Base-by-base conservation (phyloP, 2,329 filamentous ascomycete species). In the Chaetomium sp. region DNA sequence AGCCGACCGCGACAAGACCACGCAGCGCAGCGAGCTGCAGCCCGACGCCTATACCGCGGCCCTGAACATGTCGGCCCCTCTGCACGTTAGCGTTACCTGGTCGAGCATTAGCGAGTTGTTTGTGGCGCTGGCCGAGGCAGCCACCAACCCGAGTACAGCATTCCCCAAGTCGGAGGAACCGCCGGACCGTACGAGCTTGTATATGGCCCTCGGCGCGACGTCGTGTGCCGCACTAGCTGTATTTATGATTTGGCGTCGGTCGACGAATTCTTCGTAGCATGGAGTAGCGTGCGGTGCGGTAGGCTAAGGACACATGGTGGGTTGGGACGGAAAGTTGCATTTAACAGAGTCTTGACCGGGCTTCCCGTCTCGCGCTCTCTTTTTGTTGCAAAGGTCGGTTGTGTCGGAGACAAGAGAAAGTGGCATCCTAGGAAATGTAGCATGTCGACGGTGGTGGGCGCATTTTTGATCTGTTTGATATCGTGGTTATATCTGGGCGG, bases 31-130 rank as follows among this genome's bases (percentile, higher is more conserved):
- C 58, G 90, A 96, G 70, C 75, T 87, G 60, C 92, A 96, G 70
- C 94, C 94, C 1, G 94, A 99, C 68, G 86, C 91, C 61, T 96
- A 96, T 72, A 95, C 91, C 0, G 84, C 86, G 50, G 79, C 81
- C 40, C 76, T 95, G 63, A 91, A 89, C 68, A 95, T 97, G 88
- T 85, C 88, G 54, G 86, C 91, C 2, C 94, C 94, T 5, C 76
- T 97, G 42, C 95, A 99, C 73, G 94, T 96, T 52, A 96, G 90
- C 67, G 91, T 94, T 35, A 94, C 87, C 6, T 99, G 94, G 94
- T 85, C 82, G 66, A 95, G 89, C 65, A 96, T 97, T 63, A 88
- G 87, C 61, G 94, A 99, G 71, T 80, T 97, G 38, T 99, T 97
- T 71, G 90, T 96, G 32, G 86, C 82, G 38, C 81, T 97, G 54